phyloP scores from a whole-genome alignment of 1,284 basidiomycete genomes.

The Trichosporon asahii region DNA sequence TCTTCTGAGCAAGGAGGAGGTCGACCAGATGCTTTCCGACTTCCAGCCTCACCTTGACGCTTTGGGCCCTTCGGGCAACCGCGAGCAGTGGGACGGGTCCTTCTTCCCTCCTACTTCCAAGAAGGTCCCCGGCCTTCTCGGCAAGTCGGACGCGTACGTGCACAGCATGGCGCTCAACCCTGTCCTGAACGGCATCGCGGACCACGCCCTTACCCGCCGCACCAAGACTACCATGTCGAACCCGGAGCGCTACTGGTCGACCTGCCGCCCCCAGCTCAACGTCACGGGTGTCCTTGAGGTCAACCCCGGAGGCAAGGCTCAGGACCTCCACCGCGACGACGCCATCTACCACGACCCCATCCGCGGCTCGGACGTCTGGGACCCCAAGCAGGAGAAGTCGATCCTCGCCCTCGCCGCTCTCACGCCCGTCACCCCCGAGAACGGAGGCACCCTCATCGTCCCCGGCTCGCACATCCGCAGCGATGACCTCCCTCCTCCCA shows the following conservation, averaged over 20 bases:
- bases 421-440: conserved; percentile 22
- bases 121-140: conserved; percentile 23
- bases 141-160: conserved; percentile 20
- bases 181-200: conserved; percentile 21
- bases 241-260: conserved; percentile 23
- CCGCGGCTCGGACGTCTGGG: conserved; percentile 21
- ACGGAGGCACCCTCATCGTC: conserved; percentile 26
- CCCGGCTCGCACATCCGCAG: conserved; percentile 25
- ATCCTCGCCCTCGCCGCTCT: conserved; percentile 21
- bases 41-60: conserved; percentile 24
- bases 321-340: conserved; percentile 27
- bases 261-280: conserved; percentile 24
- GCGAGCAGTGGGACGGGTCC: conserved; percentile 25
- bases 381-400: conserved; percentile 21
- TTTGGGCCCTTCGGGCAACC: conserved; percentile 20
- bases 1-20: conserved; percentile 17
- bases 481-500: conserved; percentile 24
- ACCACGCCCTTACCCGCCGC: conserved; percentile 23
- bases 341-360: conserved; percentile 25
- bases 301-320: conserved; percentile 23
- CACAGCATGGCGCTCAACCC: conserved; percentile 21
- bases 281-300: conserved; percentile 24
- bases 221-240: conserved; percentile 24
- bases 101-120: conserved; percentile 25
- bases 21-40: conserved; percentile 18